phyloP scores from a whole-genome alignment of 768 basidiomycete species.

The Phylloporus sp. region DNA sequence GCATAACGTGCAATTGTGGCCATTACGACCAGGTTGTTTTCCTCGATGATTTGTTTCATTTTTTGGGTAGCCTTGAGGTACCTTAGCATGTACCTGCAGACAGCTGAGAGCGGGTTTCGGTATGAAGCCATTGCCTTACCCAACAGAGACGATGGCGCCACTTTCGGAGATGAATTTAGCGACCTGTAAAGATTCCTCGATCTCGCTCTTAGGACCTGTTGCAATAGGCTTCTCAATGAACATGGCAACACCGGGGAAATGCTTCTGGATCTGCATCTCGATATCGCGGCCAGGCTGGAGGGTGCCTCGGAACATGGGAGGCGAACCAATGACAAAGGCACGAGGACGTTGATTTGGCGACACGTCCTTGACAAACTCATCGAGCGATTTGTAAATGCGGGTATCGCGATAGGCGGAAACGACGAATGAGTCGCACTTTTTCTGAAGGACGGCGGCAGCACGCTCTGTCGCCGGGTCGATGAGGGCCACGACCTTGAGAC shows the following conservation, averaged over 20 bases:
- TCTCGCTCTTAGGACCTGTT: conserved; percentile 68
- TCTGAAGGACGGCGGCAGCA: conserved; percentile 72
- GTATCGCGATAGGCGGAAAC: conserved; percentile 90
- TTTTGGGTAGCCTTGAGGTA: conserved; percentile 91
- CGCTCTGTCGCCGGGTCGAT: conserved; percentile 89
- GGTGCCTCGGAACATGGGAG: conserved; percentile 90
- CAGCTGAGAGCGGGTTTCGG: neutral
- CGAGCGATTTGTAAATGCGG: conserved; percentile 76
- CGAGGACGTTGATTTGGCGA: conserved; percentile 62
- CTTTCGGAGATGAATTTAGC: conserved; percentile 67
- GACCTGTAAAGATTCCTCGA: conserved; percentile 66
- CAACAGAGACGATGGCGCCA: conserved; percentile 82
- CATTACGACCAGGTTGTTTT: conserved; percentile 95
- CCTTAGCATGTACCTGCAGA: conserved; percentile 80
- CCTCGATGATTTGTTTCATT: conserved; percentile 95
- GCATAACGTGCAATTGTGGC: conserved; percentile 93
- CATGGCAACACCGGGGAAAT: conserved; percentile 84
- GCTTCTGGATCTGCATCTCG: conserved; percentile 80
- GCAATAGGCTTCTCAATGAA: conserved; percentile 94
- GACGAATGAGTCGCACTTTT: conserved; percentile 92
- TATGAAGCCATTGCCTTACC: conserved; percentile 44
- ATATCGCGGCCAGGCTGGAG: conserved; percentile 73
- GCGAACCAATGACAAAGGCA: conserved; percentile 85
- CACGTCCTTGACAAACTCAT: conserved; percentile 78
- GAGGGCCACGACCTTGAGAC: conserved; percentile 92